These are phyloP conservation scores for Lachancea nothofagi DNA, from an alignment of 805 yeast genomes.

Conservation along the genomic window DNA sequence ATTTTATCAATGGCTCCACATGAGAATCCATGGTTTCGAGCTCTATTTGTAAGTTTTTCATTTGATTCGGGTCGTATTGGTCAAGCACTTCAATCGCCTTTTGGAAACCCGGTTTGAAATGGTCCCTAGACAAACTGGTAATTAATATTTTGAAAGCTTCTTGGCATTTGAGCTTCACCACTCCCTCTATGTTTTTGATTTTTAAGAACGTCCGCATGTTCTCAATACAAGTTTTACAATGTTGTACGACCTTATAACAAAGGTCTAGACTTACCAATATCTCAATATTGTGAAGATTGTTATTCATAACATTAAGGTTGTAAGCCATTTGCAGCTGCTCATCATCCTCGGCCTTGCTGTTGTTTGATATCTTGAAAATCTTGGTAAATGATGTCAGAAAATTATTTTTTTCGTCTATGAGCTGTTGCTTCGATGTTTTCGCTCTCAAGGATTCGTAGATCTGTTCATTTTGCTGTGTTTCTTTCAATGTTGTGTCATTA, in stretches of 20 bases:
- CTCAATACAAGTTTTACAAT: conserved; percentile 59
- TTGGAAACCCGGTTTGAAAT: conserved; percentile 78
- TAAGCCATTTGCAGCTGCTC: conserved; percentile 62
- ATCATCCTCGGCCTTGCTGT: conserved; percentile 23
- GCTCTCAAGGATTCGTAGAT: conserved; percentile 38
- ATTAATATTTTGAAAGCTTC: conserved; percentile 66
- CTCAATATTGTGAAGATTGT: conserved; percentile 69
- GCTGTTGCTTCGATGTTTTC: conserved; percentile 33
- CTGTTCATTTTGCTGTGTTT: conserved; percentile 39
- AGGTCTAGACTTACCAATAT: conserved; percentile 76
- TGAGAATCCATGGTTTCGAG: conserved; percentile 30
- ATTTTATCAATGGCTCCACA: conserved; percentile 80
- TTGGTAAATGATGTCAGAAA: conserved; percentile 60
- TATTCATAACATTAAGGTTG: conserved; percentile 67
- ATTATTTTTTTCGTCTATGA: conserved; percentile 42
- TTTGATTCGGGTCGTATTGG: conserved; percentile 58
- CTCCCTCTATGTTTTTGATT: conserved; percentile 30
- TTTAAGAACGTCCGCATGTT: conserved; percentile 46
- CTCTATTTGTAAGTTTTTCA: conserved; percentile 31
- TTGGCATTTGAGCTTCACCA: conserved; percentile 36
- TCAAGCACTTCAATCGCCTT: conserved; percentile 68
- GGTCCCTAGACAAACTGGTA: conserved; percentile 59
- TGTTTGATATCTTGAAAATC: conserved; percentile 43
- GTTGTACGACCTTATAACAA: conserved; percentile 62
- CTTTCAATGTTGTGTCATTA: conserved; percentile 25